Base-by-base conservation (phyloP, 2,329 filamentous ascomycete genomes). In the Aspergillus spinulosporus region DNA sequence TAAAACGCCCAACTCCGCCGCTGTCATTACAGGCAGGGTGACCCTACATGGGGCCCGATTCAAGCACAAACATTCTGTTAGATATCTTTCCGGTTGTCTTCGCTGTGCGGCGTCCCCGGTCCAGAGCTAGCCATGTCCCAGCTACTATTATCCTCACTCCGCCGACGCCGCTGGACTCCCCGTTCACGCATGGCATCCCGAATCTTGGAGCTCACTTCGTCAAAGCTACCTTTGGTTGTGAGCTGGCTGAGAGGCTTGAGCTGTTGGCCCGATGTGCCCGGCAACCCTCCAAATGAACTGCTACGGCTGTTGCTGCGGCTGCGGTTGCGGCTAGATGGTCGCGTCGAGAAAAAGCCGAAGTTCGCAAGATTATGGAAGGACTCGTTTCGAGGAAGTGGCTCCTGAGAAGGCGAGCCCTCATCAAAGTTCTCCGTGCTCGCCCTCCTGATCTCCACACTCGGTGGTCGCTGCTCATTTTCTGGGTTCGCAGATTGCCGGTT, bases 301-400 rank as follows among this genome's bases (percentile, higher is more conserved):
- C 60, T 58, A 32, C 58, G 56, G 56, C 54, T 56, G 26, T 60
- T 54, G 36, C 54, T 61, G 43, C 50, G 51, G 43, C 59, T 62
- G 31, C 50, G 51, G 28, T 58, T 62, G 32, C 60, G 60, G 32
- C 60, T 62, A 40, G 60, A 44, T 43, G 92, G 92, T 31, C 90
- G 83, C 12, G 90, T 94, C 2, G 92, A 91, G 76, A 97, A 99
- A 75, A 99, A 88, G 59, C 89, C 90, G 63, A 96, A 88, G 48
- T 84, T 86, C 9, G 90, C 88, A 61, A 97, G 88, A 72, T 97
- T 93, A 73, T 88, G 88, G 77, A 97, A 97, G 0, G 90, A 94
- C 74, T 97, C 94, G 77, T 96, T 97, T 58, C 89, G 87, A 6
- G 93, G 92, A 1, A 86, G 62, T 83, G 87, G 75, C 71, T 81